A percentile compares a stretch with the other conserved stretches of the same genome.
Evolutionary conservation across 257 asterid species (phyloP).

Genomic region (Craterostigma plantagineum): DNA sequence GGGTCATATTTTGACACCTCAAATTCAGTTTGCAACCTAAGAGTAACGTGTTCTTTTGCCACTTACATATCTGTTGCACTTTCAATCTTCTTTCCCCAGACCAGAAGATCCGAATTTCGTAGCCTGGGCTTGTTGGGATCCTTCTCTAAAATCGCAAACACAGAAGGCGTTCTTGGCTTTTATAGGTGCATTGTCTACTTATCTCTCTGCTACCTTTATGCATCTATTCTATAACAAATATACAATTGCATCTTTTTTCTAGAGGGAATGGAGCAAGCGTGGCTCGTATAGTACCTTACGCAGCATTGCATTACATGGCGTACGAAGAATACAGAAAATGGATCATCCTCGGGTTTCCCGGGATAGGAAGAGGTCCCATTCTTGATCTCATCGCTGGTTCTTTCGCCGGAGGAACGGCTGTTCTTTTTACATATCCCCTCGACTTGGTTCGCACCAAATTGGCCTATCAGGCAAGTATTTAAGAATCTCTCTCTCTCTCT

Average conservation of each 20-base stretch:
- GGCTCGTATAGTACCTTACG: conserved; percentile 91
- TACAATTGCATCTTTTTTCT: conserved; percentile 2
- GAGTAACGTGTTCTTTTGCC: too few species aligned
- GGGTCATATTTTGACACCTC: too few species aligned
- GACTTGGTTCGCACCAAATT: conserved; percentile 86
- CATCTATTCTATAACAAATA: too few species aligned
- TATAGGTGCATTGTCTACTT: too few species aligned
- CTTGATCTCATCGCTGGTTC: conserved; percentile 93
- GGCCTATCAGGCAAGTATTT: conserved; percentile 78
- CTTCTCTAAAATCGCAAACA: conserved; percentile 56
- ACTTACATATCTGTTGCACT: too few species aligned
- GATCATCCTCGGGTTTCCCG: conserved; percentile 61
- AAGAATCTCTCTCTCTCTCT: background rate
- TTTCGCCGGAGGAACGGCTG: conserved; percentile 96
- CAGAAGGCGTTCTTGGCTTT: conserved; percentile 79
- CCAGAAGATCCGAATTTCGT: conserved; percentile 63
- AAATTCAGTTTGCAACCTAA: too few species aligned
- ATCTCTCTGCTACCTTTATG: too few species aligned
- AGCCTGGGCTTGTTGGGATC: conserved; percentile 72
- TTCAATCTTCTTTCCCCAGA: conserved; percentile 30
- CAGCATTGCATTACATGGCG: conserved; percentile 90
- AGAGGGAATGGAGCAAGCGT: conserved; percentile 98
- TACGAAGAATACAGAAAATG: conserved; percentile 83
- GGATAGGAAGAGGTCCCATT: conserved; percentile 55
- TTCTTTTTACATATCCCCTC: conserved; percentile 81